Evolutionary conservation across 805 yeast species (phyloP), one percentile per base, ranked within the genome.

Genomic region (Cyberlindnera americana): DNA sequence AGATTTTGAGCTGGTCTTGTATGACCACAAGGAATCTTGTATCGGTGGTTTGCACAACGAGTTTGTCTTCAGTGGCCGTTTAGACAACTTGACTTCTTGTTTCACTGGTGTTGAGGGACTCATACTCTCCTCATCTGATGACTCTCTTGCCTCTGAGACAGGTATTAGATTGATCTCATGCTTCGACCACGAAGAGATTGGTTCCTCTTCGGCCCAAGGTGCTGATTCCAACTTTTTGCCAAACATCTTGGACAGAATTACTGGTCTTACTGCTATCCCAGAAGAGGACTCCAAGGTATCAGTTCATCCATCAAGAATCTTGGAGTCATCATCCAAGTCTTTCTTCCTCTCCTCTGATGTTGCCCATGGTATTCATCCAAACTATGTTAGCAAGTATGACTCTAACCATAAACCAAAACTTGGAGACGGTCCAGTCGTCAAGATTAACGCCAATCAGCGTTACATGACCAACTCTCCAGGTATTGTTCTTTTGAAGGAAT

Each of bases 311-410:
- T 64, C 77, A 0, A 61, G 61, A 29, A 70, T 76, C 44, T 64
- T 74, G 41, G 77, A 80, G 48, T 60, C 83, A 1, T 71, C 80
- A 65, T 72, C 90, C 8, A 82, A 81, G 59, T 88, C 97, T 1
- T 90, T 93, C 62, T 73, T 91, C 51, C 62, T 93, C 32, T 90
- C 97, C 0, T 86, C 96, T 0, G 99, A 91, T 61, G 93, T 89
- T 79, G 96, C 98, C 2, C 99, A 91, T 59, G 98, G 96, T 23
- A 83, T 91, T 27, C 96, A 91, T 61, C 99, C 99, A 42, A 91
- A 91, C 62, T 91, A 91, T 61, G 65, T 76, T 5, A 74, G 72
- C 38, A 76, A 76, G 52, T 84, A 93, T 63, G 98, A 93, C 59
- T 59, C 76, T 17, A 67, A 74, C 45, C 95, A 91, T 61, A 76